Evolutionary conservation across 179 eudicot species (phyloP), one percentile per base, ranked within the genome.

Genomic region (Carnegiea gigantea): DNA sequence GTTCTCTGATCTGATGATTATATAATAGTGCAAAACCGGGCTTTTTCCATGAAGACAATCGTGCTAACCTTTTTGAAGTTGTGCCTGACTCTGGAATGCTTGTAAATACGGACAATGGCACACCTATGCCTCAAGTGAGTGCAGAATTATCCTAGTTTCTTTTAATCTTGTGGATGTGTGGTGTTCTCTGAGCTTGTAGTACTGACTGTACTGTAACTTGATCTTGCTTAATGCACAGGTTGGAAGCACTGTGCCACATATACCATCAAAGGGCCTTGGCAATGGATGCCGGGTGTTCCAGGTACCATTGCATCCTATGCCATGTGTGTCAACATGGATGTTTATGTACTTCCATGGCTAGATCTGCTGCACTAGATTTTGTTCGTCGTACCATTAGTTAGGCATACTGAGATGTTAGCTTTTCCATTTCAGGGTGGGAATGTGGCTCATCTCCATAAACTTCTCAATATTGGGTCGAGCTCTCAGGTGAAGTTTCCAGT

Each of bases 381-480:
- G 23, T 74, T 13, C 24, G 10, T 40, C 11, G 24, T 60, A 30
- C 15, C 62, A 48, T 12, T 48, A 18, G 73, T 64, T 60, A 44
- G 46, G 75, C 59, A 33, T 78, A 64, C 43, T 83, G 49, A 48
- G 68, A 44, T 28, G 57, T 43, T 46, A 53, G 75, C 26, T 26
- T 44, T 78, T 75, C 43, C 38, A 12, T 80, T 88, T 78, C 92
- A 96, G 99, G 99, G 99, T 62, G 99, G 99, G 44, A 91, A 90
- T 86, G 99, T 96, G 75, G 97, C 94, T 72, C 98, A 96, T 92
- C 90, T 96, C 83, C 99, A 94, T 85, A 94, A 92, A 85, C 85
- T 96, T 73, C 92, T 96, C 60, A 78, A 88, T 71, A 91, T 96
- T 53, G 98, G 86, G 74, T 94, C 98, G 79, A 96, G 99, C 82